Base-by-base conservation (phyloP, 768 basidiomycete species). In the Mycena pura region DNA sequence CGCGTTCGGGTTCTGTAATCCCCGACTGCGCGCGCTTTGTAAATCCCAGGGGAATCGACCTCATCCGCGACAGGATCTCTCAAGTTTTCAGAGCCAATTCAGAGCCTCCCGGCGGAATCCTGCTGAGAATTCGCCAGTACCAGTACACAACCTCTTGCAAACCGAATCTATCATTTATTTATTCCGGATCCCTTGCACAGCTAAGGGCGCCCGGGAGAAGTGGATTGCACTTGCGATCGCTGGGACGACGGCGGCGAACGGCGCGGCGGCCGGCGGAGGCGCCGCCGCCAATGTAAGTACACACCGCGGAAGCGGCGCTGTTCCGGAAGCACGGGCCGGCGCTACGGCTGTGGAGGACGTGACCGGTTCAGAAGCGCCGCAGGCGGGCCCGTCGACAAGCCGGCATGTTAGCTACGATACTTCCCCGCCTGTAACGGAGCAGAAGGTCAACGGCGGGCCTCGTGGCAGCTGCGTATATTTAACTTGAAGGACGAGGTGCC, bases 241-340 rank as follows among this genome's bases (percentile, higher is more conserved):
- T 6, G 78, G 78, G 14, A 80, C n/a, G n/a, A n/a, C n/a, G n/a
- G n/a, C n/a, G n/a, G n/a, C n/a, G n/a, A n/a, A n/a, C 84, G 31
- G 80, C 81, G 13, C 73, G 74, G 49, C 80, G 77, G 62, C 74
- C 77, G 22, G 82, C 82, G 48, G 86, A 87, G 47, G 74, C 83
- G 55, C 85, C 90, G 3, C 91, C 91, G 34, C 90, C 91, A 1
- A 82, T 85, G 70, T 92, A 92, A n/a, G n/a, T n/a, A n/a, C 73
- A 90, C 90, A 0, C 90, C 89, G 2, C 78, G 87, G 54, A 54
- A 45, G 28, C 48, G n/a, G 15, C n/a, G n/a, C n/a, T n/a, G n/a
- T 61, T 19, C 31, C 72, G 67, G 65, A 72, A n/a, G n/a, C n/a
- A n/a, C n/a, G n/a, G n/a, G n/a, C n/a, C 49, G 38, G 60, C 13